Conservation (phyloP, 176 grass and related monocot genomes). For the Dendrocalamus sinicus region DNA sequence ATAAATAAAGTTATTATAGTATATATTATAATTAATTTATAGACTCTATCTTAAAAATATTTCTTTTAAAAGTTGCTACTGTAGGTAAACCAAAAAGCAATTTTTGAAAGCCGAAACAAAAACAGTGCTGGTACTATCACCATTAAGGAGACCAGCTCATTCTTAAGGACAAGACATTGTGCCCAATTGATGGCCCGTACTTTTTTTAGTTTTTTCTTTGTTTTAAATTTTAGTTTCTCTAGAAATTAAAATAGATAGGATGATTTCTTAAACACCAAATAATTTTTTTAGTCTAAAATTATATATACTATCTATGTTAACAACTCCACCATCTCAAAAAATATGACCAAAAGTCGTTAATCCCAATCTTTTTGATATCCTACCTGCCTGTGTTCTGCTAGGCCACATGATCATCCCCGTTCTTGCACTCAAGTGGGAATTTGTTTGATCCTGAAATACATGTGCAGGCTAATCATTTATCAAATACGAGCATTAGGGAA, state of each 20-base stretch:
- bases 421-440: not conserved
- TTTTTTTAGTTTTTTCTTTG: no score
- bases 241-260: rapidly evolving
- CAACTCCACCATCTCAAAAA: no score
- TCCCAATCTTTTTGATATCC: not conserved
- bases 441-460: not conserved
- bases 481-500: not conserved
- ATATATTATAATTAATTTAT: no score
- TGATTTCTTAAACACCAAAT: no score
- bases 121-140: not conserved
- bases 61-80: no score
- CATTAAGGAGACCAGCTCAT: not conserved
- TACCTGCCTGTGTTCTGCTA: not conserved
- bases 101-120: no score
- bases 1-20: no score
- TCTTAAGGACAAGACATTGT: not conserved
- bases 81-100: no score
- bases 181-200: not conserved
- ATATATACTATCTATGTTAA: no score
- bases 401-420: not conserved
- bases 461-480: not conserved
- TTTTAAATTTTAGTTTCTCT: rapidly evolving
- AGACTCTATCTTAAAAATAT: no score
- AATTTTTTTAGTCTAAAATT: no score
- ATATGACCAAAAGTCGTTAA: no score